These are phyloP conservation scores for Candida hungchunana DNA, from an alignment of 805 yeast genomes.

Conservation along the genomic window DNA sequence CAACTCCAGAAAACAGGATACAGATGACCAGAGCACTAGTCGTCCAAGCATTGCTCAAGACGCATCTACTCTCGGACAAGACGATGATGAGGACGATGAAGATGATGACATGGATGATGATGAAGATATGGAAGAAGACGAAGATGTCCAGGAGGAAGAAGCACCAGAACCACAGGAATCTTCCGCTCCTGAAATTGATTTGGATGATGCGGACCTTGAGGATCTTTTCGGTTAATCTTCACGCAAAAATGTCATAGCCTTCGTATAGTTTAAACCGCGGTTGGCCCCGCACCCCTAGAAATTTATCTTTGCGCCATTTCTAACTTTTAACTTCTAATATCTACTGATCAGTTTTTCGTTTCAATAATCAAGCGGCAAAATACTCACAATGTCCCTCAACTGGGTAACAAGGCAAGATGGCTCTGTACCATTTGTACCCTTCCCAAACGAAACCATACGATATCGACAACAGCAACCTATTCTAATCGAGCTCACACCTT, in stretches of 20 bases:
- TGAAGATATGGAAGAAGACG: slow-evolving; percentile 23
- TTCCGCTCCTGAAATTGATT: slow-evolving; percentile 5
- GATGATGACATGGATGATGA: slow-evolving; percentile 31
- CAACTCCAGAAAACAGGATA: slow-evolving; percentile 23
- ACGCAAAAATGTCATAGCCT: too few species aligned
- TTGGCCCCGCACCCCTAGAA: too few species aligned
- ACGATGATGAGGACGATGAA: slow-evolving; percentile 28
- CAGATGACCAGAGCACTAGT: slow-evolving; percentile 4
- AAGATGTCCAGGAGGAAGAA: slow-evolving; percentile 11
- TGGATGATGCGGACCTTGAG: slow-evolving; percentile 29
- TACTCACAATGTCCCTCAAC: slow-evolving; percentile 27
- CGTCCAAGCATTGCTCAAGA: slow-evolving; percentile 16
- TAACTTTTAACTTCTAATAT: too few species aligned
- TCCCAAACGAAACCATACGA: slow-evolving; percentile 23
- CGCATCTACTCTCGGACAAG: slow-evolving; percentile 28
- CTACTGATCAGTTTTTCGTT: too few species aligned
- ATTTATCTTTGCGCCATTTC: too few species aligned
- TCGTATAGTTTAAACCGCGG: too few species aligned
- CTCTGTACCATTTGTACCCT: slow-evolving; percentile 23
- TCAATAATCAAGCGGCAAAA: too few species aligned
- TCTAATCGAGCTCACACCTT: slow-evolving; percentile 14
- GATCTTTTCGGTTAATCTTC: slow-evolving; percentile 25
- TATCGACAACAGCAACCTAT: slow-evolving; percentile 18
- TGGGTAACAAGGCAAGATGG: slow-evolving; percentile 25
- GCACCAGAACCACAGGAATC: slow-evolving; percentile 17